These are phyloP conservation scores for Fraxinus floribunda DNA, from an alignment of 305 asterid genomes.

Conservation along the genomic window DNA sequence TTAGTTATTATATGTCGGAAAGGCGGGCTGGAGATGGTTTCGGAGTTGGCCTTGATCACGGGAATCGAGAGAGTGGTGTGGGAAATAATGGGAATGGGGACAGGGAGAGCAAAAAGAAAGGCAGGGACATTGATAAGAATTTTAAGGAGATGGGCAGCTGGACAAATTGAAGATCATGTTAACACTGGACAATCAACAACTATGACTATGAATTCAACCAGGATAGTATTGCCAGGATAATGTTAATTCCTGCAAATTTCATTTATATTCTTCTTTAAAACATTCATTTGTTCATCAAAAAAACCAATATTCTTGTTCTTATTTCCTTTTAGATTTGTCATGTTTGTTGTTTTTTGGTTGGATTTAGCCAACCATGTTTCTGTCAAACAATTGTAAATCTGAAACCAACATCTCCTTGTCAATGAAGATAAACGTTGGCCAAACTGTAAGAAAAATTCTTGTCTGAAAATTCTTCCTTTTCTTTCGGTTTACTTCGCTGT, in stretches of 20 bases:
- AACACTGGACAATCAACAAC: constrained; percentile 29
- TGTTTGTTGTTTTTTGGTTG: not conserved
- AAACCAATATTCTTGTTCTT: not conserved
- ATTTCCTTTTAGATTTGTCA: not conserved
- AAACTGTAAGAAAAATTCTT: not conserved
- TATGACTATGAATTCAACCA: constrained; percentile 49
- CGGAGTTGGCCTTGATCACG: constrained; percentile 53
- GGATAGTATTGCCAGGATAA: constrained; percentile 69
- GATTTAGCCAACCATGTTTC: not conserved
- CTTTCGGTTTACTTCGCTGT: not conserved
- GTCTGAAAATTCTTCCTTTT: not conserved
- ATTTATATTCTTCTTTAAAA: not conserved
- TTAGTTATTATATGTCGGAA: constrained; percentile 72
- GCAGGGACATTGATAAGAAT: constrained; percentile 78
- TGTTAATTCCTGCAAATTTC: not conserved
- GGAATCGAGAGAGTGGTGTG: constrained; percentile 82
- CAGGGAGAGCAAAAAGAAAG: constrained; percentile 74
- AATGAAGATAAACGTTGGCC: not conserved
- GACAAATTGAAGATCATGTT: constrained; percentile 48
- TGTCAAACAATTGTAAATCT: constrained; percentile 14
- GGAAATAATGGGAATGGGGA: constrained; percentile 90
- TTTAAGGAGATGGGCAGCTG: constrained; percentile 94
- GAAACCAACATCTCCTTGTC: not conserved
- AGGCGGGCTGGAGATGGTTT: constrained; percentile 86
- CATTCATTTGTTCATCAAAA: not conserved